Evolutionary conservation across 148 eudicot genomes (phyloP).

Genomic region (Vaccinium myrtillus): DNA sequence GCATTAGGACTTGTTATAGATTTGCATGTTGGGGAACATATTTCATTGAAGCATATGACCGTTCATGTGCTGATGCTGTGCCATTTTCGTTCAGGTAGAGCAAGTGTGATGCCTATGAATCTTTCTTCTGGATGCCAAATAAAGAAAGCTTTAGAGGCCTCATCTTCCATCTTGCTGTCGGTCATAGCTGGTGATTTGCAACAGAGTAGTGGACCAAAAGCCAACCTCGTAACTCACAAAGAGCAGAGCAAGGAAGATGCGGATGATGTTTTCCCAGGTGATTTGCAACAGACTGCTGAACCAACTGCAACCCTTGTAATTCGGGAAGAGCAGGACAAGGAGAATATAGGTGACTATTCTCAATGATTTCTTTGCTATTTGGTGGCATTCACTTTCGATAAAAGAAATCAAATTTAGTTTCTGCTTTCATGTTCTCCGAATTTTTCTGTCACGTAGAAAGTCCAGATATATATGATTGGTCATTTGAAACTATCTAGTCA

Average conservation of each 20-base stretch:
- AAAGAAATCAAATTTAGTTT: background rate
- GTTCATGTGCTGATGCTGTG: background rate
- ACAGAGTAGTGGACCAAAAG: background rate
- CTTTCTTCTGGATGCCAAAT: constrained; percentile 5
- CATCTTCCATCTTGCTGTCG: constrained; percentile 20
- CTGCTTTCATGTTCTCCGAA: background rate
- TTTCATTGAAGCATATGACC: background rate
- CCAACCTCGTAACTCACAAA: background rate
- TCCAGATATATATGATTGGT: background rate
- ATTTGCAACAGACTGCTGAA: constrained; percentile 7
- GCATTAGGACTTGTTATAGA: constrained; percentile 3
- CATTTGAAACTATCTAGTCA: background rate
- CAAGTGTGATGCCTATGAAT: background rate
- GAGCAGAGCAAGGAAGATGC: background rate
- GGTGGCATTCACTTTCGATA: background rate
- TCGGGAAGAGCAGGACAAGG: background rate
- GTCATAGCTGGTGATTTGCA: constrained; percentile 12
- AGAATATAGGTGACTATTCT: constrained; percentile 19
- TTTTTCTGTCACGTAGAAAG: background rate
- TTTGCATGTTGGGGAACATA: background rate
- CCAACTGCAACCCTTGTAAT: background rate
- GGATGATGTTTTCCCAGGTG: background rate
- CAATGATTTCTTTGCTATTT: background rate
- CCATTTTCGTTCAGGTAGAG: background rate
- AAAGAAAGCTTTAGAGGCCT: constrained; percentile 20